Evolutionary conservation across 2,329 filamentous ascomycete genomes (phyloP).

Genomic region (Pseudogymnoascus sp.): DNA sequence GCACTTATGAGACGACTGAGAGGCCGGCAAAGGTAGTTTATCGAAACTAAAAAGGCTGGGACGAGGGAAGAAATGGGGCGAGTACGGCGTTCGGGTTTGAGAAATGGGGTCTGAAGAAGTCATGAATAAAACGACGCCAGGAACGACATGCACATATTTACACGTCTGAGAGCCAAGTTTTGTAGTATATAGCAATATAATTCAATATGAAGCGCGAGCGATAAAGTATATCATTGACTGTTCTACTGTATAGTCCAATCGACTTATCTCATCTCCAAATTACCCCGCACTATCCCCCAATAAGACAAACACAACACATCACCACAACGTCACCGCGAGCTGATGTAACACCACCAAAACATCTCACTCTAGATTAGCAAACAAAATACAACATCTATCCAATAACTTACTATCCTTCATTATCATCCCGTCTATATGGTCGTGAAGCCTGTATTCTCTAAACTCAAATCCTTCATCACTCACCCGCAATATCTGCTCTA

Average conservation of each 20-base stretch:
- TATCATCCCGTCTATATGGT: background rate
- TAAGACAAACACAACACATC: slow-evolving; percentile 1
- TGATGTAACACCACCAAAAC: background rate
- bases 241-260: background rate
- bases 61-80: background rate
- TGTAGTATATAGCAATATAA: background rate
- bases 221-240: background rate
- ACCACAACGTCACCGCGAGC: background rate
- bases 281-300: slow-evolving; percentile 8
- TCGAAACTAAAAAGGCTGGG: background rate
- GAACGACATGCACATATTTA: slow-evolving; percentile 3
- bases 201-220: background rate
- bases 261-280: background rate
- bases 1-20: slow-evolving; percentile 3
- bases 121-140: slow-evolving; percentile 1
- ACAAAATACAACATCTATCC: slow-evolving; percentile 3
- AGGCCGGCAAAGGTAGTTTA: background rate
- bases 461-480: background rate
- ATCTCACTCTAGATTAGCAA: background rate
- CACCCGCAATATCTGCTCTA: slow-evolving; percentile 5
- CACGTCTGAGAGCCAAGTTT: background rate
- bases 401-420: background rate
- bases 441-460: background rate
- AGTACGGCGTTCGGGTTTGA: background rate
- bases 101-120: background rate